Base-by-base conservation (phyloP, 768 basidiomycete species). In the Antrodiella citrinella region DNA sequence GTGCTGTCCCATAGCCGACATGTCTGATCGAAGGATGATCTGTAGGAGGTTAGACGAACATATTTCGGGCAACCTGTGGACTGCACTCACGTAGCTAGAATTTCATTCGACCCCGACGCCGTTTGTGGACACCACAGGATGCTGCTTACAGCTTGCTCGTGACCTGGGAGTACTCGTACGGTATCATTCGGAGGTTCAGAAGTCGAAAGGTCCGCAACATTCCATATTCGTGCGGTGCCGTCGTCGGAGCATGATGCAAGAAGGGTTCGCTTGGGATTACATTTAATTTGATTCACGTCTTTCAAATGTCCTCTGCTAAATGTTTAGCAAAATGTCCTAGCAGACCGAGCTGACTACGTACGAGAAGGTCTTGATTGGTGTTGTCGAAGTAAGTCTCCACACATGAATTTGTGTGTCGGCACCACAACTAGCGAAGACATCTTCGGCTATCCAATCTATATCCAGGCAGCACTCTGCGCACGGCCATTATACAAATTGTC, bases 231-330 rank as follows among this genome's bases (percentile, higher is more conserved):
- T 18, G 85, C 82, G 0, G 86, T 88, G 54, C 70, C 69, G 55
- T 92, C 90, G 59, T 92, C 90, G 0, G 90, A 88, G 62, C 86
- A 89, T 4, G 87, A 86, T 11, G 86, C 87, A 41, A 92, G 61
- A 39, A 77, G 75, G 24, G 83, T 86, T 30, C 76, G 69, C n/a
- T 75, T 68, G 13, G 77, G 69, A 53, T 85, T 90, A 55, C 76
- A 78, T 61, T 80, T 82, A 45, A 91, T 74, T 62, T 87, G 82
- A 58, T 88, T 91, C 54, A 92, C 74, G 62, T 92, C 90, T 51
- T 81, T 76, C 18, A 68, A 70, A 56, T 92, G 90, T 1, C 86
- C 88, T 30, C 85, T 88, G 13, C 35, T 41, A 24, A 5, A 4
- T 21, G n/a, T 18, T 4, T 26, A 40, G 46, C 19, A 1, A 23